Percentiles rank a stretch among this genome's conserved stretches.
Conservation (phyloP, 805 yeast species). For the Jamesozyma hellenica region DNA sequence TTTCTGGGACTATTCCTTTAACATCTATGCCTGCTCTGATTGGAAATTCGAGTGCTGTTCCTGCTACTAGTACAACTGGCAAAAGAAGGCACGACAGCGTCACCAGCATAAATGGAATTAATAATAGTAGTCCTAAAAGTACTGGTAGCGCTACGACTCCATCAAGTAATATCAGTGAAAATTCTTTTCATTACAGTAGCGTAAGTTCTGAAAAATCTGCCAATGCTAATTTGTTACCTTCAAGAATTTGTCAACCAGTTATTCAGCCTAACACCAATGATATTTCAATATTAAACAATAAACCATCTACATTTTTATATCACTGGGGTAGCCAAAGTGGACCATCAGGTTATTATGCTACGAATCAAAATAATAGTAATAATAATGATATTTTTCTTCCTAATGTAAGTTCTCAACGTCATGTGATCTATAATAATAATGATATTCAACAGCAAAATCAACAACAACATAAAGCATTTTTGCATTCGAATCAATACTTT, state of each 20-base stretch:
- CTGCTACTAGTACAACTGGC: not conserved
- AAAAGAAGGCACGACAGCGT: not conserved
- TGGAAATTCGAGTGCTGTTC: not conserved
- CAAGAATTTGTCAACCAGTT: not conserved
- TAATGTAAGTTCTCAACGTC: not conserved
- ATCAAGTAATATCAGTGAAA: not conserved
- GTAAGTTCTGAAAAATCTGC: not conserved
- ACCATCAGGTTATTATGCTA: not conserved
- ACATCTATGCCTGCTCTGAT: constrained; percentile 1
- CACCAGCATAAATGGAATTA: not conserved
- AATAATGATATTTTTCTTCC: not conserved
- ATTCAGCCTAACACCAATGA: not conserved
- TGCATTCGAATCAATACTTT: not conserved
- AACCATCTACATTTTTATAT: constrained; percentile 3
- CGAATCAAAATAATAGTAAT: not conserved
- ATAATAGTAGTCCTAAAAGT: not conserved
- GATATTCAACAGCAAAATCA: not conserved
- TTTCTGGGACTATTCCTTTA: not conserved
- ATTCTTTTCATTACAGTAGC: not conserved
- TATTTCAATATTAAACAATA: not conserved
- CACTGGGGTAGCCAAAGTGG: constrained; percentile 2
- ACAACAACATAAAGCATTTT: not conserved
- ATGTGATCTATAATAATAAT: not conserved
- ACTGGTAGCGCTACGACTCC: not conserved
- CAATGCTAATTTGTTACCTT: not conserved